phyloP scores from a whole-genome alignment of 108 stramenopile species.

The Epithemia pelagica region DNA sequence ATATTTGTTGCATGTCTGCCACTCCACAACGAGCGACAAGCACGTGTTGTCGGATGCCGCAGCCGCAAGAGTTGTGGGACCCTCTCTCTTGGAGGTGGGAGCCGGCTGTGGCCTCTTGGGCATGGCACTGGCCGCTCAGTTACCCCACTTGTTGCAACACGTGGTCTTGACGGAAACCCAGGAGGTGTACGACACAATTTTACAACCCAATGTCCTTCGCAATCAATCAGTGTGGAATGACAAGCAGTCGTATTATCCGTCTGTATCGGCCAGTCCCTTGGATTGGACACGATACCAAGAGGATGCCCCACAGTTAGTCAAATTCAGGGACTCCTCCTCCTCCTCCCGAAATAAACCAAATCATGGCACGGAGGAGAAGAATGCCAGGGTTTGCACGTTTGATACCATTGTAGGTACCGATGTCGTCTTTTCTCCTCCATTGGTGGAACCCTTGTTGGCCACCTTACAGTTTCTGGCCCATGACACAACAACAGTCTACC shows the following conservation, averaged over 20 bases:
- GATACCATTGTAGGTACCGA: conserved; percentile 76
- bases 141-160: conserved; percentile 15
- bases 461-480: conserved; percentile 45
- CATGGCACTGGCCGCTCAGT: conserved; percentile 25
- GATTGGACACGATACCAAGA: conserved; percentile 51
- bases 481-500: conserved; percentile 30
- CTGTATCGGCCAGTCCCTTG: conserved; percentile 21
- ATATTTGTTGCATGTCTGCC: conserved; percentile 20
- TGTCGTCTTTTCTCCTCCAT: conserved; percentile 54
- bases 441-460: conserved; percentile 51
- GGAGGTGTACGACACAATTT: conserved; percentile 36
- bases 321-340: neutral
- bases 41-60: neutral
- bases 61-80: neutral
- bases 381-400: too few species aligned
- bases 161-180: conserved; percentile 58
- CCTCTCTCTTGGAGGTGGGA: conserved; percentile 35
- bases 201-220: conserved; percentile 29
- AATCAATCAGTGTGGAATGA: neutral
- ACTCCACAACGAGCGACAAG: neutral
- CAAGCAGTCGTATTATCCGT: neutral
- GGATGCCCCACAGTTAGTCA: conserved; percentile 35
- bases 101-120: conserved; percentile 65
- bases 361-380: too few species aligned
- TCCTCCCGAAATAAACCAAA: neutral